These are phyloP conservation scores for Thinopyrum elongatum DNA, from an alignment of 176 grass and related monocot species.

Conservation along the genomic window DNA sequence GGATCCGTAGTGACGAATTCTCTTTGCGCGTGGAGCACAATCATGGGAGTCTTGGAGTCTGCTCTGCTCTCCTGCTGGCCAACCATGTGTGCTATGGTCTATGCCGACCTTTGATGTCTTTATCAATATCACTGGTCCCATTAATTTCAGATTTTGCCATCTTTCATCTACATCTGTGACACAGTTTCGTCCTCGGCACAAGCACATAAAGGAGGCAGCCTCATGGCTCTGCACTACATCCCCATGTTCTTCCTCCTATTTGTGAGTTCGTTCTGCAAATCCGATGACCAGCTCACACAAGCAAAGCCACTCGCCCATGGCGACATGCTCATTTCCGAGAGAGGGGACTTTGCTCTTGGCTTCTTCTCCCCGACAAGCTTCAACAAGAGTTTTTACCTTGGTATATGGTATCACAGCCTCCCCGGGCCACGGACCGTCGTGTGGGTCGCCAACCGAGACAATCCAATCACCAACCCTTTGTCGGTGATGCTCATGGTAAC, in stretches of 20 bases:
- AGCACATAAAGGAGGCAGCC: not conserved
- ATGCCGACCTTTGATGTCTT: too few relatives aligned
- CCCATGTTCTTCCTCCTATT: not conserved
- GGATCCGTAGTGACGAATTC: too few relatives aligned
- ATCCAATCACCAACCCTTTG: not conserved
- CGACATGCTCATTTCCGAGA: slow-evolving; percentile 14
- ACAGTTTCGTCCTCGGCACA: not conserved
- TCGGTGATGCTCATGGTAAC: not conserved
- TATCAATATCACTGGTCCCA: too few relatives aligned
- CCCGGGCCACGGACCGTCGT: not conserved
- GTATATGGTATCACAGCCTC: slow-evolving; percentile 40
- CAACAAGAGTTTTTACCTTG: slow-evolving; percentile 8
- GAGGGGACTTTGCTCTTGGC: slow-evolving; percentile 27
- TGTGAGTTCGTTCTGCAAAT: slow-evolving; percentile 7
- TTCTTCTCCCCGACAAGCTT: slow-evolving; percentile 35
- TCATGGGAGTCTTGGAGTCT: too few relatives aligned
- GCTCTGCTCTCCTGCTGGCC: too few relatives aligned
- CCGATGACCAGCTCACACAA: slow-evolving; percentile 9
- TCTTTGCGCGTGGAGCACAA: too few relatives aligned
- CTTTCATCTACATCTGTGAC: too few relatives aligned
- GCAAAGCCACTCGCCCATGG: not conserved
- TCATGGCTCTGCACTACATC: not conserved
- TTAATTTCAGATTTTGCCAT: too few relatives aligned
- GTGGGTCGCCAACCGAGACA: slow-evolving; percentile 49
- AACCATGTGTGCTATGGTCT: too few relatives aligned